Percentiles rank a stretch among this genome's conserved stretches.
Evolutionary conservation across 371 early-diverging fungal genomes (phyloP).

Genomic region (Funneliformis caledonium): DNA sequence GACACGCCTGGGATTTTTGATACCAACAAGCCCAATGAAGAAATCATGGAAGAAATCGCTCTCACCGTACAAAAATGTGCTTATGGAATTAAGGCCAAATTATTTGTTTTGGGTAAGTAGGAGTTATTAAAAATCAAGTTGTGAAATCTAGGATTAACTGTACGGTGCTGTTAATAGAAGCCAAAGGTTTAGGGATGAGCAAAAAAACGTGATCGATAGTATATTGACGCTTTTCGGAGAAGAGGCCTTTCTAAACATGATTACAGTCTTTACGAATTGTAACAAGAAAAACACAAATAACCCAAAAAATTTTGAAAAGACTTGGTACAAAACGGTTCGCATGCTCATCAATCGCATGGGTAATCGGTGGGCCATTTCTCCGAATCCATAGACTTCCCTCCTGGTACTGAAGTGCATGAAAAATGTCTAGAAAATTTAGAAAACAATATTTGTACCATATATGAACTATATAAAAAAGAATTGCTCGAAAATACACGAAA

Average conservation of each 20-base stretch:
- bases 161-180: not conserved
- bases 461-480: not conserved
- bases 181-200: not conserved
- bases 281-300: not conserved
- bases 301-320: not conserved
- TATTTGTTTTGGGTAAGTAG: constrained; percentile 17
- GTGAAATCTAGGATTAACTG: not conserved
- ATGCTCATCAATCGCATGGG: not conserved
- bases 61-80: constrained; percentile 17
- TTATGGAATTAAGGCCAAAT: constrained; percentile 17
- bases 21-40: not conserved
- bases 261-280: constrained; percentile 6
- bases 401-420: not conserved
- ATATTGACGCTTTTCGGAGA: constrained; percentile 9
- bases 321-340: not conserved
- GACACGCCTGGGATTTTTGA: constrained; percentile 31
- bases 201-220: not conserved
- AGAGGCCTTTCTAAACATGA: not conserved
- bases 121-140: not conserved
- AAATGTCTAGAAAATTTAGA: not conserved
- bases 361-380: constrained; percentile 17
- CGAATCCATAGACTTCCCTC: not conserved
- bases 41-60: not conserved
- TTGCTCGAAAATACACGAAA: not conserved
- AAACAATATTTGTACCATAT: not conserved